These are phyloP conservation scores for Albophoma yamanashiensis DNA, from an alignment of 2,329 filamentous ascomycete genomes.

Conservation along the genomic window DNA sequence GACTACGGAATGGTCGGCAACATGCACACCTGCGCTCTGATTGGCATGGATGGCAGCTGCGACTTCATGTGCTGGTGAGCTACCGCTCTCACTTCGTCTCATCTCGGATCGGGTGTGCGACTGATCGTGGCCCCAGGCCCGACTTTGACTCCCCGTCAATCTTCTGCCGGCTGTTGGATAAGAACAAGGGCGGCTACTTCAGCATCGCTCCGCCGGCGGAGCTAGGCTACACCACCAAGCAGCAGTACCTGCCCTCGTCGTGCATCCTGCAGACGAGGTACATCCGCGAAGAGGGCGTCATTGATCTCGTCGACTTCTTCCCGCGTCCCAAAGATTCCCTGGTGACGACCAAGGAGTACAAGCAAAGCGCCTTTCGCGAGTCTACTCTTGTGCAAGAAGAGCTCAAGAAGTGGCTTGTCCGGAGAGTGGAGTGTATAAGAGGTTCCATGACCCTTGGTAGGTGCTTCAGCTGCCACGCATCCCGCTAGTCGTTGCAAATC, in stretches of 20 bases:
- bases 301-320: slow-evolving; percentile 67
- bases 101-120: background rate
- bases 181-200: slow-evolving; percentile 65
- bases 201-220: slow-evolving; percentile 47
- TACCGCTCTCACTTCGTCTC: background rate
- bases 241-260: slow-evolving; percentile 65
- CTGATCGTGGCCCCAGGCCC: slow-evolving; percentile 37
- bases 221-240: slow-evolving; percentile 56
- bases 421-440: slow-evolving; percentile 62
- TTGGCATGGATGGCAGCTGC: slow-evolving; percentile 62
- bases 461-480: background rate
- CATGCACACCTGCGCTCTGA: slow-evolving; percentile 68
- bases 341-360: slow-evolving; percentile 35
- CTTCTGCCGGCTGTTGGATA: slow-evolving; percentile 65
- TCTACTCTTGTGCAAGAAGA: slow-evolving; percentile 44
- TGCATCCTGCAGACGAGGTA: slow-evolving; percentile 72
- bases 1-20: slow-evolving; percentile 75
- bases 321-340: slow-evolving; percentile 53
- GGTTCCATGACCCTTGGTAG: slow-evolving; percentile 51
- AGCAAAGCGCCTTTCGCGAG: slow-evolving; percentile 43
- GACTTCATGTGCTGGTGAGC: slow-evolving; percentile 69
- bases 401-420: slow-evolving; percentile 60
- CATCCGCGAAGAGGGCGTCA: slow-evolving; percentile 64
- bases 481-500: background rate
- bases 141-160: slow-evolving; percentile 69